Conservation (phyloP, 129 eudicot species). For the Centaurea solstitialis region DNA sequence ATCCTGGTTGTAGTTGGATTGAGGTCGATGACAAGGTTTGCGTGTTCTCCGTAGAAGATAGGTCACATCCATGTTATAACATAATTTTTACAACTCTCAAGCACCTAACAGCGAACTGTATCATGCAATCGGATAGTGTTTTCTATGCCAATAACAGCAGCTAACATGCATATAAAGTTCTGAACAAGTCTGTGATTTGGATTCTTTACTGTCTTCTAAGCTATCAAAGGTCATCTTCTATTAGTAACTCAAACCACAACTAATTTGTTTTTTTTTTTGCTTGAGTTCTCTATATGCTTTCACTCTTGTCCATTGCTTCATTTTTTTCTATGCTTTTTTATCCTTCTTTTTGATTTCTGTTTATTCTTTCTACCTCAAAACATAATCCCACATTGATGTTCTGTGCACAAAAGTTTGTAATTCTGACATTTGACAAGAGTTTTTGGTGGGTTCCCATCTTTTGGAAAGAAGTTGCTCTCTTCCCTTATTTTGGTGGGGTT, state of each 20-base stretch:
- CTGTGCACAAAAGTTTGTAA: constrained; percentile 9
- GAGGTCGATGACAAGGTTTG: constrained; percentile 47
- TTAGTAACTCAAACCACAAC: constrained; percentile 15
- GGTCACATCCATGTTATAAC: constrained; percentile 45
- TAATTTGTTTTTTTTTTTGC: background rate
- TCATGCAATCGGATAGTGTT: constrained; percentile 23
- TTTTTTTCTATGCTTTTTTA: constrained; percentile 9
- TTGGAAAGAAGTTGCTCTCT: background rate
- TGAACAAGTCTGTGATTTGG: background rate
- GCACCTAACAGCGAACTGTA: constrained; percentile 39
- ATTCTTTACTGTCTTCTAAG: constrained; percentile 2
- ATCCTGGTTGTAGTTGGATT: constrained; percentile 74
- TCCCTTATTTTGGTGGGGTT: background rate
- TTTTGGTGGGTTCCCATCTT: background rate
- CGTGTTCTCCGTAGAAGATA: constrained; percentile 57
- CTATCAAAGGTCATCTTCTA: constrained; percentile 11
- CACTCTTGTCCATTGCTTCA: constrained; percentile 17
- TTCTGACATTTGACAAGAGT: constrained; percentile 9
- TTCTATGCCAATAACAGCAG: constrained; percentile 23
- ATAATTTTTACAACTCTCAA: constrained; percentile 41
- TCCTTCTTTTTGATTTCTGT: background rate
- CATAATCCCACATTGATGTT: constrained; percentile 20
- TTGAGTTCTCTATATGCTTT: constrained; percentile 3
- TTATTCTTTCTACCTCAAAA: constrained; percentile 12
- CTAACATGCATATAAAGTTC: constrained; percentile 28